Conservation (phyloP, 75 land plant species). For the Pinus tabuliformis region DNA sequence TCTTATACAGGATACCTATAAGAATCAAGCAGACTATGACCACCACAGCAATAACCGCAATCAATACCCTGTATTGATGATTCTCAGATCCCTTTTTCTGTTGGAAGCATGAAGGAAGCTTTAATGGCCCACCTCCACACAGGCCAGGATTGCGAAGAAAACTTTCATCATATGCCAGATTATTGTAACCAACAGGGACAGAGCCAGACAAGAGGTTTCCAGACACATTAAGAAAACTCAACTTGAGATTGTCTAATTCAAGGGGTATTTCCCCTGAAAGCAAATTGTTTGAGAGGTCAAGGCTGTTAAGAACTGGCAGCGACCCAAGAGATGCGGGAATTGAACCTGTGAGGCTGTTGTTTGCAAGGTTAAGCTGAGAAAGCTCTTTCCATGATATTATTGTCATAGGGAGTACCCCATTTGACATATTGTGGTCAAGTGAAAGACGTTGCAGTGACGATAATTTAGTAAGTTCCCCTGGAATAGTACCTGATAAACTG, state of each 20-base stretch:
- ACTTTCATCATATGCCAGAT: conserved; percentile 22
- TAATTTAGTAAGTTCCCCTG: conserved; percentile 24
- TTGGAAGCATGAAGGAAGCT: background rate
- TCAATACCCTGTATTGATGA: background rate
- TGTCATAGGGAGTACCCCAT: conserved; percentile 26
- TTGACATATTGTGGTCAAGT: conserved; percentile 33
- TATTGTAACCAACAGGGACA: conserved; percentile 20
- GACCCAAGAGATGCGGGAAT: conserved; percentile 43
- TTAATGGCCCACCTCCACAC: conserved; percentile 11
- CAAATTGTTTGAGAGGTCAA: conserved; percentile 43
- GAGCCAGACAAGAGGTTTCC: conserved; percentile 31
- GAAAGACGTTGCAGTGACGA: conserved; percentile 10
- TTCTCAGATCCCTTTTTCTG: background rate
- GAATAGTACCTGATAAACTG: conserved; percentile 39
- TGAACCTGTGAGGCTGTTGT: conserved; percentile 37
- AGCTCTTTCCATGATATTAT: conserved; percentile 15
- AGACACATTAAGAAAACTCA: conserved; percentile 41
- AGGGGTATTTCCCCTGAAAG: conserved; percentile 41
- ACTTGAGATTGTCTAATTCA: conserved; percentile 20
- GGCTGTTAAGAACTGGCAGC: conserved; percentile 21
- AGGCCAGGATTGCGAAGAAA: conserved; percentile 38
- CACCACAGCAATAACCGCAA: conserved; percentile 7
- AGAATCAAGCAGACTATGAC: conserved; percentile 2
- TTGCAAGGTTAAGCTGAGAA: conserved; percentile 21
- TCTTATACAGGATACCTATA: background rate